Evolutionary conservation across 805 yeast species (phyloP), one percentile per base, ranked within the genome.

Genomic region (Metschnikowia gelsemii): DNA sequence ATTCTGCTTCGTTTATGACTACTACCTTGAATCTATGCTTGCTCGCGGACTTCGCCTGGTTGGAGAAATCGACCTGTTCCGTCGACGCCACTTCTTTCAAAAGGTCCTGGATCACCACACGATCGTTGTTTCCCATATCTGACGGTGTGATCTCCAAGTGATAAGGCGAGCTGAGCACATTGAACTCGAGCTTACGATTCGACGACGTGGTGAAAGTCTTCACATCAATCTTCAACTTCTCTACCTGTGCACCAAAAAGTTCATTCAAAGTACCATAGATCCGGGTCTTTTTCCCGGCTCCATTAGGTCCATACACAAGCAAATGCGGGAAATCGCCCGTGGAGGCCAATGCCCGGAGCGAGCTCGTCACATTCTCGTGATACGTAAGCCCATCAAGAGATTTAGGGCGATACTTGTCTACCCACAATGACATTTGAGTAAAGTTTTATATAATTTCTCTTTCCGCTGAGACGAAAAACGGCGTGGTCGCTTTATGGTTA

Each of bases 211-310:
- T 80, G 57, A 91, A 87, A 2, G 85, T 80, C 53, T 95, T 84
- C 26, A 90, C 86, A 58, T 93, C 98, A 39, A 93, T 90, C 62
- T 89, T 91, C 43, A 69, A 56, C 49, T 81, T 86, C 49, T 85
- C 90, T 14, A 87, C 87, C 40, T 84, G 84, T 2, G 84, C 62
- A 0, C 98, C 98, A 56, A 83, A 93, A 25, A 93, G 72, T 51
- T 87, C 87, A 42, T 79, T 73, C 39, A 93, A 65, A 2, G 95
- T 73, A 5, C 95, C 80, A 62, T 88, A 75, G 6, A 89, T 85
- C 50, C 99, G 77, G 8, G 99, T 93, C 69, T 93, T 95, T 61
- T 93, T 93, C 44, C 99, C 99, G 12, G 95, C 87, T 4, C 99
- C 99, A 26, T 89, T 80, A 1, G 99, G 98, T 0, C 99, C 99